Conservation (phyloP, 169 alveolate genomes). For the Cryptosporidium ubiquitum region DNA sequence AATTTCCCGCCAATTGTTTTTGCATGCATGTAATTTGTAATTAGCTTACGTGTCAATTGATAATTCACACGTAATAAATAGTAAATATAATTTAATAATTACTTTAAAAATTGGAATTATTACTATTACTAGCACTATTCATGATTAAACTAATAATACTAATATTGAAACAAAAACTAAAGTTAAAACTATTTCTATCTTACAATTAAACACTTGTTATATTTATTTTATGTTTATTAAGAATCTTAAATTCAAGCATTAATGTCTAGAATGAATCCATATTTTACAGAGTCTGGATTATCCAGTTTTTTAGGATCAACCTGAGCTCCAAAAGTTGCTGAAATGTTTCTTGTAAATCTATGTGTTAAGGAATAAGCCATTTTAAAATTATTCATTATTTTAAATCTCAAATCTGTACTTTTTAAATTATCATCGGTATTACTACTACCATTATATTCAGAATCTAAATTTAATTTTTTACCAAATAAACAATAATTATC, state of each 20-base stretch:
- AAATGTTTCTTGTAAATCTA: constrained; percentile 22
- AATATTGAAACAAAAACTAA: too few species aligned
- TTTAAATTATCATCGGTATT: not conserved
- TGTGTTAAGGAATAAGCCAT: constrained; percentile 53
- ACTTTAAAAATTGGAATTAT: too few species aligned
- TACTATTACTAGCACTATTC: too few species aligned
- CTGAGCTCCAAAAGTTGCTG: constrained; percentile 66
- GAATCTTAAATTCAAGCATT: constrained; percentile 6
- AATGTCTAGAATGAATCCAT: constrained; percentile 48
- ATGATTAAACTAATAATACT: too few species aligned
- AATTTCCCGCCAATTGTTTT: too few species aligned
- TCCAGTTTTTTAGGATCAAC: not conserved
- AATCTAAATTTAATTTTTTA: not conserved
- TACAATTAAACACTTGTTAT: too few species aligned
- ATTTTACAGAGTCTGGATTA: constrained; percentile 62
- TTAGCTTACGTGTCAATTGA: too few species aligned
- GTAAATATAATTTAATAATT: too few species aligned
- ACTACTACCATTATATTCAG: not conserved
- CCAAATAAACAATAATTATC: not conserved
- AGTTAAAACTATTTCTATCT: too few species aligned
- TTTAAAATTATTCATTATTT: constrained; percentile 21
- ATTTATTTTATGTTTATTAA: too few species aligned
- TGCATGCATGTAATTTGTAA: too few species aligned
- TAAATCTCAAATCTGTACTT: constrained; percentile 53
- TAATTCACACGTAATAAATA: too few species aligned